Base-by-base conservation (phyloP, 2,329 filamentous ascomycete genomes). In the Bipolaris victoriae region DNA sequence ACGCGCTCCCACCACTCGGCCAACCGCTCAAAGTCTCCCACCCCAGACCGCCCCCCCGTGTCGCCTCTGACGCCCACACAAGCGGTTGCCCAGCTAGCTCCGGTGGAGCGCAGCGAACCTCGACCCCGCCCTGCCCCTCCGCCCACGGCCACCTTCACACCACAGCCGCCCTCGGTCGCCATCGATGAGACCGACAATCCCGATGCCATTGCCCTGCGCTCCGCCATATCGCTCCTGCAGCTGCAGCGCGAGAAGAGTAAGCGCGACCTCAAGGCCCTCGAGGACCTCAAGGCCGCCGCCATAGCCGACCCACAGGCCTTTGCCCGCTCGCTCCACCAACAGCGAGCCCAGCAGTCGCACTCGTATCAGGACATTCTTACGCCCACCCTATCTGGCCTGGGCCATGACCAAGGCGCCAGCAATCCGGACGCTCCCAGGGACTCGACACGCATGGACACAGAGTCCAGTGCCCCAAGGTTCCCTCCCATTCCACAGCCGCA, bases 121-220 rank as follows among this genome's bases (percentile, higher is more conserved):
- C 68, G 57, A 52, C 61, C 66, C 58, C 67, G 66, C 63, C 64
- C 66, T 33, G 64, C 59, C 33, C 67, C 70, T 49, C 69, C 72
- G 52, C 72, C 71, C 40, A 65, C 62, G 26, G 64, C 71, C 13
- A 68, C 70, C 43, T 80, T 79, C 66, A 79, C 77, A 31, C 70
- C 74, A 13, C 77, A 76, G 55, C 80, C 80, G 24, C 68, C 77
- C 22, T 74, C 79, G 16, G 70, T 78, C 41, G 77, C 81, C 7
- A 82, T 83, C 64, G 77, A 77, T 18, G 77, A 79, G 64, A 78
- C 76, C 58, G 78, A 82, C 49, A 96, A 96, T 71, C 88, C 91
- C 7, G 94, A 98, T 80, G 92, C 90, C 22, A 89, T 97, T 58
- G 94, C 94, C 5, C 83, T 97, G 58, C 88, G 89, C 64, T 91